Evolutionary conservation across 805 yeast species (phyloP).

Genomic region (Teunomyces tritomae): DNA sequence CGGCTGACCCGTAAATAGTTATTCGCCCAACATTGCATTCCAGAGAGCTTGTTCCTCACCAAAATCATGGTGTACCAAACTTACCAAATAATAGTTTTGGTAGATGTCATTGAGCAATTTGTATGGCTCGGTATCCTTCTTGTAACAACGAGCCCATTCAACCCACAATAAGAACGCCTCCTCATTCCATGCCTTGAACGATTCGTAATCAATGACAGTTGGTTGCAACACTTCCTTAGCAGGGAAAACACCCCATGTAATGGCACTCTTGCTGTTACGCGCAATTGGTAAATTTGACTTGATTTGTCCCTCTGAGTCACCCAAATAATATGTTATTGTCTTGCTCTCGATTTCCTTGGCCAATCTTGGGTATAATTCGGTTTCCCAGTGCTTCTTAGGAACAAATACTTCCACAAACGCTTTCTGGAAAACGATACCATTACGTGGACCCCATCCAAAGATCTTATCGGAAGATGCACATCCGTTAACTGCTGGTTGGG

Average conservation of each 20-base stretch:
- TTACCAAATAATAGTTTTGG: slow-evolving; percentile 69
- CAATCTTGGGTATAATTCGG: slow-evolving; percentile 51
- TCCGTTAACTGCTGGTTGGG: slow-evolving; percentile 93
- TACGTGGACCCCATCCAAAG: slow-evolving; percentile 96
- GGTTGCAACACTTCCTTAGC: slow-evolving; percentile 87
- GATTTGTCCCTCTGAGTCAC: slow-evolving; percentile 58
- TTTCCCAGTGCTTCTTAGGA: slow-evolving; percentile 68
- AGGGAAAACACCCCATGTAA: slow-evolving; percentile 98
- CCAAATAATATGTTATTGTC: slow-evolving; percentile 71
- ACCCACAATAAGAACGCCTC: slow-evolving; percentile 90
- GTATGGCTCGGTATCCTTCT: slow-evolving; percentile 52
- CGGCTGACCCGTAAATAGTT: slow-evolving; percentile 16
- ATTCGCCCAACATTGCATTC: slow-evolving; percentile 52
- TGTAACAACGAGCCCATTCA: slow-evolving; percentile 87
- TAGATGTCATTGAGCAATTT: slow-evolving; percentile 60
- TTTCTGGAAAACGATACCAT: slow-evolving; percentile 89
- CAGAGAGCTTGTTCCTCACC: slow-evolving; percentile 72
- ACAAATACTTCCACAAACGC: slow-evolving; percentile 84
- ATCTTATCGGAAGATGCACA: slow-evolving; percentile 76
- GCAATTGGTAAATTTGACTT: slow-evolving; percentile 54
- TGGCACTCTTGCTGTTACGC: slow-evolving; percentile 62
- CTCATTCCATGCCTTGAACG: slow-evolving; percentile 94
- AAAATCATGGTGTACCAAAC: slow-evolving; percentile 84
- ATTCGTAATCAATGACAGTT: slow-evolving; percentile 87
- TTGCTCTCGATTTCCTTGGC: slow-evolving; percentile 32